A percentile compares a stretch with the other conserved stretches of the same genome.
These are phyloP conservation scores for Aureoboletus auriporus DNA, from an alignment of 768 basidiomycete species.

Conservation along the genomic window DNA sequence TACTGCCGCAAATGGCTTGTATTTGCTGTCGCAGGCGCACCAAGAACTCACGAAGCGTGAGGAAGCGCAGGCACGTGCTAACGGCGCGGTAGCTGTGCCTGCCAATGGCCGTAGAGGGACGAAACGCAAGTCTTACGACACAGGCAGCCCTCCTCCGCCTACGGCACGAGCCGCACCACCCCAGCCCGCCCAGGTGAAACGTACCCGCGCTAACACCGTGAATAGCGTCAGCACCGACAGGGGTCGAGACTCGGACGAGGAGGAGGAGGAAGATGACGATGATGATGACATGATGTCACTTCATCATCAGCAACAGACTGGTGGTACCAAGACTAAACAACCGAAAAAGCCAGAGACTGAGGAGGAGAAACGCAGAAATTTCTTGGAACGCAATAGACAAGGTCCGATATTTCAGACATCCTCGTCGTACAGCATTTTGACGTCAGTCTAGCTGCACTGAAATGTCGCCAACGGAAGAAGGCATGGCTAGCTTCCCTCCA, in stretches of 20 bases:
- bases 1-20: constrained; percentile 87
- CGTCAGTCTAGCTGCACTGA: constrained; percentile 73
- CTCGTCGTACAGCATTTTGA: constrained; percentile 3
- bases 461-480: constrained; percentile 99
- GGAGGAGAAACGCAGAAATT: constrained; percentile 96
- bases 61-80: constrained; percentile 68
- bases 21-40: constrained; percentile 90
- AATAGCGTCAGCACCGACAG: constrained; percentile 27
- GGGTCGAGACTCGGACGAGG: constrained; percentile 36
- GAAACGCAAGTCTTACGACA: constrained; percentile 67
- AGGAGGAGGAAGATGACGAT: constrained; percentile 39
- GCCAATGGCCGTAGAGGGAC: constrained; percentile 44
- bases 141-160: constrained; percentile 33
- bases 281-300: constrained; percentile 31
- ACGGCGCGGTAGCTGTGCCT: constrained; percentile 31
- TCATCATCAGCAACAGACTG: constrained; percentile 22
- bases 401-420: constrained; percentile 43
- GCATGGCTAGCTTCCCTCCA: constrained; percentile 94
- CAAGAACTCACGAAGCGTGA: constrained; percentile 97
- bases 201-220: constrained; percentile 35
- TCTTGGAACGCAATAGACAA: constrained; percentile 95
- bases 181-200: constrained; percentile 27
- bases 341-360: constrained; percentile 90
- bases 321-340: constrained; percentile 21
- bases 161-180: constrained; percentile 22